Conservation (phyloP, 202 grass and related monocot genomes). For the Cymbopogon flexuosus region DNA sequence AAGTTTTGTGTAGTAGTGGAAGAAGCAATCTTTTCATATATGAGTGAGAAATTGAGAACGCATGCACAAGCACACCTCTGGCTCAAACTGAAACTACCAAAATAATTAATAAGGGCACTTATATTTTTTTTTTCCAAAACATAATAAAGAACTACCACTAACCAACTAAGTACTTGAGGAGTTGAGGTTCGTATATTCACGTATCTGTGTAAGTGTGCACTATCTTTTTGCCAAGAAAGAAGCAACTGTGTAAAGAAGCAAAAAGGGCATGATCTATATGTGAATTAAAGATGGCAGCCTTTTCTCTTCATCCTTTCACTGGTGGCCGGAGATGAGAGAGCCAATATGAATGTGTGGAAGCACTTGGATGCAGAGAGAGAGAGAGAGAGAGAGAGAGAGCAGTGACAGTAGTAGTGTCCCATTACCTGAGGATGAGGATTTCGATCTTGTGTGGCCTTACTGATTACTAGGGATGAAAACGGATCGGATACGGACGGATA, state of each 20-base stretch:
- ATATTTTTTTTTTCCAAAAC: background rate
- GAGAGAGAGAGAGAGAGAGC: background rate
- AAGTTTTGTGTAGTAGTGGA: no score
- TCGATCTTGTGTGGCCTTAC: slow-evolving; percentile 16
- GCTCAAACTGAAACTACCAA: no score
- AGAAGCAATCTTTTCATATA: no score
- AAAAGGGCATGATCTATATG: slow-evolving; percentile 18
- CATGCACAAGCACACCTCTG: no score
- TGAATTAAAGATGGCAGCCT: slow-evolving; percentile 43
- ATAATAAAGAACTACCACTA: background rate
- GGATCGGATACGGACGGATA: no score
- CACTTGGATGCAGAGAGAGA: background rate
- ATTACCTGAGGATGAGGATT: slow-evolving; percentile 9
- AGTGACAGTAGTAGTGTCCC: background rate
- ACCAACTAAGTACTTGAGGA: background rate
- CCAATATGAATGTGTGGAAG: background rate
- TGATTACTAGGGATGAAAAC: no score
- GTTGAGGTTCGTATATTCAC: background rate
- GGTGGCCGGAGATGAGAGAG: slow-evolving; percentile 26
- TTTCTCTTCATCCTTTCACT: slow-evolving; percentile 29
- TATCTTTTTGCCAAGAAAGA: slow-evolving; percentile 23
- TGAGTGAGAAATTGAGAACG: no score
- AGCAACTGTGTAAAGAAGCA: slow-evolving; percentile 16
- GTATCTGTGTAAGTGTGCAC: background rate
- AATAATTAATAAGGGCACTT: background rate